Evolutionary conservation across 75 land plant genomes (phyloP), one percentile per base, ranked within the genome.

Genomic region (Larix kaempferi): DNA sequence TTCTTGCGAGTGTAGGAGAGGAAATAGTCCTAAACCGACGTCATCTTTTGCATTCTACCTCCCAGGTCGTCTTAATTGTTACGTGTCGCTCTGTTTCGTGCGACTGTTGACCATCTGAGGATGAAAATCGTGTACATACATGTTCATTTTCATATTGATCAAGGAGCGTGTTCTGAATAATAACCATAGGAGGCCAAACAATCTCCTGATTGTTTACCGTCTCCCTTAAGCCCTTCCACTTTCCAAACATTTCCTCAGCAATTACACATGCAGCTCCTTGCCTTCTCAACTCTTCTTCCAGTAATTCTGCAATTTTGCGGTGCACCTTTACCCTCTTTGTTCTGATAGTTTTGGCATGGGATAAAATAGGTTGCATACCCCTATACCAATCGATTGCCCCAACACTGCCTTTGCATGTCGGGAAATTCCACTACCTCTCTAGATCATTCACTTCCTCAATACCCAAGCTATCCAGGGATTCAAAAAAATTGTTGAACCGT

Each of bases 301-400:
- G 63, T 2, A 94, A 84, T 27, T 82, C 80, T 23, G 90, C 93
- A 59, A 96, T 84, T 56, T 88, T 86, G 6, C 93, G 74, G 56
- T 96, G 99, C 26, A 92, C 84, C 66, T 84, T 94, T 59, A 89
- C 91, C 76, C 97, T 80, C 49, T 77, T 80, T 1, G 97, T 71
- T 11, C 91, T 85, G 74, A 88, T 87, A 6, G 99, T 96, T 56
- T 90, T 90, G 22, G 99, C 96, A 88, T 96, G 99, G 5, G 97
- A 75, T 71, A 88, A 73, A 25, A 96, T 76, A 6, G 99, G 93
- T 21, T 86, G 98, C 56, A 96, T 79, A 6, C 99, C 99, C 23
- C 80, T 84, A 78, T 84, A 96, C 97, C 97, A 96, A 33, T 96
- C 99, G 78, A 92, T 96, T 37, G 95, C 93, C 56, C 99, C 99